Percentiles rank a stretch among this genome's conserved stretches.
phyloP scores from a whole-genome alignment of 2,329 filamentous ascomycete species.

The Cyphellophora attinorum region DNA sequence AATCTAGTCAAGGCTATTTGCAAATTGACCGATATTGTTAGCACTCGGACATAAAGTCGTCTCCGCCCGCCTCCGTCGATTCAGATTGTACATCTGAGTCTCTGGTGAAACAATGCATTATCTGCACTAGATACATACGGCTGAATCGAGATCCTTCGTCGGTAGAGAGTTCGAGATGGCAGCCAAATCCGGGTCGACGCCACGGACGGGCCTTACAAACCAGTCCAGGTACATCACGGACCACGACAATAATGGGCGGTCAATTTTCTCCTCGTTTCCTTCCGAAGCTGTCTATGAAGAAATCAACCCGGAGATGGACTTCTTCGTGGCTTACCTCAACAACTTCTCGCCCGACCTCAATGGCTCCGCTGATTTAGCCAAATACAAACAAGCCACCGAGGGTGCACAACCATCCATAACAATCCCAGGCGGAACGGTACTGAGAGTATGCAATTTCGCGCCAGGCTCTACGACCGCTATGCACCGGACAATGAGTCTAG shows the following conservation, averaged over 20 bases:
- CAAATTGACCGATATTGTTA: no score
- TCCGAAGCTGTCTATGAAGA: constrained; percentile 2
- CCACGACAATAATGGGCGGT: constrained; percentile 4
- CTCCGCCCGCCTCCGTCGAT: no score
- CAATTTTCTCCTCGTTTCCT: constrained; percentile 2
- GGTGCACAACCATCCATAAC: constrained; percentile 10
- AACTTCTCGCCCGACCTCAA: constrained; percentile 2
- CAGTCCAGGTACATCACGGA: constrained; percentile 5
- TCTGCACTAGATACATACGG: no score
- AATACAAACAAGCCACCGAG: constrained; percentile 5
- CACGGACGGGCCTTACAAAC: neutral
- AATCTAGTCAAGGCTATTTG: no score
- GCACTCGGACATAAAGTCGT: no score
- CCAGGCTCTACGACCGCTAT: constrained; percentile 34
- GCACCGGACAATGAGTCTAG: constrained; percentile 46
- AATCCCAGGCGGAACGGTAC: constrained; percentile 11
- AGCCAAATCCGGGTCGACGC: neutral
- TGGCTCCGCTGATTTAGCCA: constrained; percentile 6
- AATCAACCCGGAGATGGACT: constrained; percentile 1
- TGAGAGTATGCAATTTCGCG: constrained; percentile 32
- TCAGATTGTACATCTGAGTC: no score
- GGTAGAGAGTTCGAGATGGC: neutral
- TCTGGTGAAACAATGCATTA: no score
- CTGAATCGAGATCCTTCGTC: no score
- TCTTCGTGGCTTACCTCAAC: constrained; percentile 7